Evolutionary conservation across 306 rosid genomes (phyloP).

Genomic region (Canavalia ensiformis): DNA sequence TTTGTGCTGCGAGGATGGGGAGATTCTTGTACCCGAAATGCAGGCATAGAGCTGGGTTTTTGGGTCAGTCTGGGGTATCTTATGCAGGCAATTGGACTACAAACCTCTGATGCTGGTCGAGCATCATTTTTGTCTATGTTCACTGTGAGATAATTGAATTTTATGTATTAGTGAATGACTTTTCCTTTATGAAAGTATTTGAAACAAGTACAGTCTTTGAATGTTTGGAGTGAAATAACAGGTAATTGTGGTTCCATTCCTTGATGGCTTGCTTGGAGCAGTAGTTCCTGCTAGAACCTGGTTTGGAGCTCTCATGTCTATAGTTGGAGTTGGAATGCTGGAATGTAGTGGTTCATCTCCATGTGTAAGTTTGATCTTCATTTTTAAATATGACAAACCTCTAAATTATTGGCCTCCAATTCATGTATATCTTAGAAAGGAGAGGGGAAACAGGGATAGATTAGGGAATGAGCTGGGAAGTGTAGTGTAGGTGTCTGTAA

Average conservation of each 20-base stretch:
- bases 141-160: constrained; percentile 59
- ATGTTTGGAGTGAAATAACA: constrained; percentile 47
- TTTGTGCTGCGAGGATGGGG: constrained; percentile 60
- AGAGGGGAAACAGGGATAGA: neutral
- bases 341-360: constrained; percentile 86
- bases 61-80: constrained; percentile 89
- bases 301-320: constrained; percentile 77
- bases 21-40: constrained; percentile 63
- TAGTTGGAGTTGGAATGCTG: constrained; percentile 79
- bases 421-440: neutral
- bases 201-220: constrained; percentile 42
- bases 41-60: constrained; percentile 84
- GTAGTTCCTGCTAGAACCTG: constrained; percentile 72
- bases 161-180: neutral
- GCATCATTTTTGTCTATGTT: constrained; percentile 75
- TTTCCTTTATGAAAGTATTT: constrained; percentile 39
- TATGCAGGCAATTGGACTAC: constrained; percentile 80
- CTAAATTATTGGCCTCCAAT: neutral
- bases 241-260: constrained; percentile 86
- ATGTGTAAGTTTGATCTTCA: constrained; percentile 52
- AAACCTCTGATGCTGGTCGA: constrained; percentile 84
- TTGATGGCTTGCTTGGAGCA: constrained; percentile 82
- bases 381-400: neutral
- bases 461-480: neutral
- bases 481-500: neutral